Conservation (phyloP, 257 asterid species). For the Coffea canephora region DNA sequence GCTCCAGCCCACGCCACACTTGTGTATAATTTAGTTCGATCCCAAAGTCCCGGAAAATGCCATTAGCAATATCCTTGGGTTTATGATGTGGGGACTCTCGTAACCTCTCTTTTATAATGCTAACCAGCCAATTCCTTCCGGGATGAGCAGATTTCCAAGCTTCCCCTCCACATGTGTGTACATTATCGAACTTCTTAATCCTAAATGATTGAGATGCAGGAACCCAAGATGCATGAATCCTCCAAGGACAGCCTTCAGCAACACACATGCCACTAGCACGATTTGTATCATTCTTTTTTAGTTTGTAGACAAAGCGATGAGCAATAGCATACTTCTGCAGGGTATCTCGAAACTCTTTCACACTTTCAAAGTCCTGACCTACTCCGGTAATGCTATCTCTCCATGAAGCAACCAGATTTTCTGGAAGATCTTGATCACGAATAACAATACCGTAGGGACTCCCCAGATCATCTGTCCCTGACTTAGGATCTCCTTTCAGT, state of each 20-base stretch:
- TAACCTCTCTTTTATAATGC: constrained; percentile 69
- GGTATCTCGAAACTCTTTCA: constrained; percentile 77
- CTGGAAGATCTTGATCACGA: constrained; percentile 66
- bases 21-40: constrained; percentile 63
- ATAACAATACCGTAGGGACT: constrained; percentile 33
- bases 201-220: constrained; percentile 55
- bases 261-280: constrained; percentile 83
- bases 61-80: constrained; percentile 70
- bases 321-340: constrained; percentile 84
- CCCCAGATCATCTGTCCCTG: constrained; percentile 40
- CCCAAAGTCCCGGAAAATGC: constrained; percentile 78
- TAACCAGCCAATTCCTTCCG: constrained; percentile 74
- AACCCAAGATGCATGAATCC: constrained; percentile 83
- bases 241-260: constrained; percentile 83
- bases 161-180: constrained; percentile 75
- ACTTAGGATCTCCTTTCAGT: constrained; percentile 33
- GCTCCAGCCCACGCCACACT: constrained; percentile 77
- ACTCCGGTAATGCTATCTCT: constrained; percentile 70
- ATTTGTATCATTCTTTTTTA: constrained; percentile 66
- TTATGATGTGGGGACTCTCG: constrained; percentile 79
- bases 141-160: constrained; percentile 85
- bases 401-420: constrained; percentile 72
- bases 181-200: constrained; percentile 63
- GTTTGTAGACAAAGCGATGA: constrained; percentile 68
- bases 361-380: constrained; percentile 76